Evolutionary conservation across 169 alveolate genomes (phyloP).

Genomic region (Cryptosporidium canis): DNA sequence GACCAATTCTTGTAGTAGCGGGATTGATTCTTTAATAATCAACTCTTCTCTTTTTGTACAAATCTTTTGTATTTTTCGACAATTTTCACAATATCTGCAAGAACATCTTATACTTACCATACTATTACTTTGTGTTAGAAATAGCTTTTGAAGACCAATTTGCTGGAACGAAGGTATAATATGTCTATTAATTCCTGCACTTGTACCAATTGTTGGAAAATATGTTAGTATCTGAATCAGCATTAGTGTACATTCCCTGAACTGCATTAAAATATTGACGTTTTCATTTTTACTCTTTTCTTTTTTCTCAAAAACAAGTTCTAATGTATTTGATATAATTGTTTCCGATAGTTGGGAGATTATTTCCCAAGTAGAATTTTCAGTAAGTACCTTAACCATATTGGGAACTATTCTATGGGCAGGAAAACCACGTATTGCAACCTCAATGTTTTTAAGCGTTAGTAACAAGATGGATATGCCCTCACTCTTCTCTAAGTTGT

Average conservation of each 20-base stretch:
- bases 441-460: conserved; percentile 60
- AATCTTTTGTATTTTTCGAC: conserved; percentile 58
- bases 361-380: conserved; percentile 41
- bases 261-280: not conserved
- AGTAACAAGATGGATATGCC: conserved; percentile 27
- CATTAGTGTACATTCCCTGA: conserved; percentile 18
- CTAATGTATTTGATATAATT: conserved; percentile 38
- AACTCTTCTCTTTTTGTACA: conserved; percentile 53
- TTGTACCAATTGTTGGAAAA: conserved; percentile 65
- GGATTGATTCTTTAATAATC: conserved; percentile 36
- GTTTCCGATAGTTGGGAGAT: not conserved
- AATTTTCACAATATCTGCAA: conserved; percentile 56
- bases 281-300: not conserved
- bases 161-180: conserved; percentile 37
- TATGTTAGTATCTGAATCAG: conserved; percentile 42
- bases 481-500: conserved; percentile 27
- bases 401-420: conserved; percentile 62
- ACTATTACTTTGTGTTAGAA: conserved; percentile 25
- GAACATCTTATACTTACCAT: conserved; percentile 41
- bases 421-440: conserved; percentile 54
- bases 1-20: conserved; percentile 3
- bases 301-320: conserved; percentile 18
- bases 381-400: conserved; percentile 39
- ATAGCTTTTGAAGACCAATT: conserved; percentile 53
- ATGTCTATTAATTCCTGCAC: conserved; percentile 15